These are phyloP conservation scores for Syzygium jambos DNA, from an alignment of 345 rosid genomes.

Conservation along the genomic window DNA sequence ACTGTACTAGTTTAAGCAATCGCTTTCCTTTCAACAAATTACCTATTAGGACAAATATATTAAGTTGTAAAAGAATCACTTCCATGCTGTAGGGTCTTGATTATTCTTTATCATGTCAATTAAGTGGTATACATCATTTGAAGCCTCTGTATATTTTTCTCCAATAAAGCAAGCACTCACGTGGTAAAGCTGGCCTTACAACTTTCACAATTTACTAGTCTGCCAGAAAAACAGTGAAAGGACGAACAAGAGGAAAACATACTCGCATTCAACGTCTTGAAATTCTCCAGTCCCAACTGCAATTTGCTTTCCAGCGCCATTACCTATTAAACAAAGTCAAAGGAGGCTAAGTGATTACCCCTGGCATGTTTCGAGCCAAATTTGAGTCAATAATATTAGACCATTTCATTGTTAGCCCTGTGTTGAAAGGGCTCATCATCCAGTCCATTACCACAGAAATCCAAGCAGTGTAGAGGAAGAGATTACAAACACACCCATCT, in stretches of 20 bases:
- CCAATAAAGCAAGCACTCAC: background rate
- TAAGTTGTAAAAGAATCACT: background rate
- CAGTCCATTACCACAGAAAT: background rate
- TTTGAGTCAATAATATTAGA: background rate
- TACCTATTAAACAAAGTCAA: conserved; percentile 32
- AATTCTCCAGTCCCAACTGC: conserved; percentile 75
- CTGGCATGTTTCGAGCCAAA: background rate
- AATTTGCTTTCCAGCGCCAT: conserved; percentile 59
- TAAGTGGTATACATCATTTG: background rate
- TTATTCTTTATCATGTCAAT: background rate
- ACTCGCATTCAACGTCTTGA: conserved; percentile 77
- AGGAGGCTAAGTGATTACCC: background rate
- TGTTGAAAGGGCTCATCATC: background rate
- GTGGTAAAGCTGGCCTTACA: background rate
- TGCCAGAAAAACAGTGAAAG: background rate
- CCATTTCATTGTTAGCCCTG: background rate
- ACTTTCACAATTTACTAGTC: background rate
- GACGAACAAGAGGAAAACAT: conserved; percentile 8
- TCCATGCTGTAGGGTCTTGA: background rate
- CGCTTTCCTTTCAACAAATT: background rate
- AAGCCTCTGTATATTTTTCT: background rate
- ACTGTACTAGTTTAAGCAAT: background rate
- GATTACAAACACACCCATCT: background rate
- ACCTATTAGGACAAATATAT: background rate
- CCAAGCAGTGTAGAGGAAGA: background rate